Base-by-base conservation (phyloP, 1,139 yeast species). In the Sugiyamaella japonica region DNA sequence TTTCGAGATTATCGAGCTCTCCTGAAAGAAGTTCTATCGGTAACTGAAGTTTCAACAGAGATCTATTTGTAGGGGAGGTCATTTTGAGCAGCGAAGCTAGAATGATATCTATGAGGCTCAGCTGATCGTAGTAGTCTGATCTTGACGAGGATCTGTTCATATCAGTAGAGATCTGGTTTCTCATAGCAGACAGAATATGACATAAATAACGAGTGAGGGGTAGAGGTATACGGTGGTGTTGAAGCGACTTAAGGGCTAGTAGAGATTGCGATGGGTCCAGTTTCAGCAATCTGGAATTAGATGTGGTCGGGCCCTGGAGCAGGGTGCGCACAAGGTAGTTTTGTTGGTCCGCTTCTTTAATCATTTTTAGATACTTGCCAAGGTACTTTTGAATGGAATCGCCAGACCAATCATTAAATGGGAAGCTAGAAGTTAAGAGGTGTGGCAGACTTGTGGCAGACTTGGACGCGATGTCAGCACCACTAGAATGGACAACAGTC, bases 371-470 rank as follows among this genome's bases (percentile, higher is more conserved):
- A 10, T 10, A 10, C 7, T 6, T 32, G 5, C 13, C 29, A 15
- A 28, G 12, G 20, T 42, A 23, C 16, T 29, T 13, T 7, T 10
- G 37, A n/a, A 16, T 16, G 7, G 20, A 5, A n/a, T 42, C 15
- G 16, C 15, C 5, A 10, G 46, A 42, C 46, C 13, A 28, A n/a
- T 15, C 31, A 6, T 42, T 28, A 15, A 32, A 36, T 7, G 40
- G 25, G 13, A 37, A 34, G 6, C 15, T 36, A 15, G 42, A 13
- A 36, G 49, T 36, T 20, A 46, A 13, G 9, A 46, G 17, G 36
- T 36, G 36, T 2, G 49, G 40, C 17, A 46, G n/a, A 10, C 49
- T 32, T 3, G 38, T 29, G 29, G 48, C 23, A 9, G 39, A 44
- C 32, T 32, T 29, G 4, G 48, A 44, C 16, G 15, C 36, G 3